Evolutionary conservation across 2,329 filamentous ascomycete genomes (phyloP), one percentile per base, ranked within the genome.

Genomic region (Sclerotinia sclerotiorum): DNA sequence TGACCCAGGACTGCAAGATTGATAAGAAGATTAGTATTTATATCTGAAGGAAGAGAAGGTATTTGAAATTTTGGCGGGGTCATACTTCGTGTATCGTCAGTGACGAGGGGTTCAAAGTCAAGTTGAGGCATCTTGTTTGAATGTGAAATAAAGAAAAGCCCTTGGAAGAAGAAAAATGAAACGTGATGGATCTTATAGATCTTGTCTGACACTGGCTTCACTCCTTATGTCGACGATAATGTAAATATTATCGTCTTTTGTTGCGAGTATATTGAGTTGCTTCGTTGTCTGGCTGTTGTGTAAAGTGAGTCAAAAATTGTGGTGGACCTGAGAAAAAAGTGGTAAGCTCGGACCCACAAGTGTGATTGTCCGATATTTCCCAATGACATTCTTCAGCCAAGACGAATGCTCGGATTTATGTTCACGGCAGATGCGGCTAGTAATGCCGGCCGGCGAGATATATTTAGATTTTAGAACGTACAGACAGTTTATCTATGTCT

Each of bases 1-100:
- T 97, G 94, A 74, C 93, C 93, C 78, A 96, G 84, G 81, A 97
- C 94, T 97, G 75, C 35, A 73, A 24, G 49, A 49, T 55, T 67
- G 55, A 24, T 48, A 52, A 69, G 56, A 60, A 67, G 29, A 62
- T 74, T 65, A 75, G 71, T 67, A 64, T 68, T 39, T 58, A 21
- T 69, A 42, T 68, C 69, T 44, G 29, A 24, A 44, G 56, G 42
- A 32, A 54, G 52, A 51, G 51, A 24, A 39, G 29, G 8, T n/a
- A 27, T 24, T 68, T 58, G 48, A 65, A 67, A 39, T 32, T 63
- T 61, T 51, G 67, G 70, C 55, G 70, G 72, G 66, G 71, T 72
- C 78, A 72, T 81, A 84, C 83, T 82, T 78, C 83, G 82, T 74
- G 84, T 82, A 75, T 85, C 84, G 76, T 85, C 83, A 73, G 78